Conservation (phyloP, 164 flowering plant species). For the Vitis vinifera region ASM3070453v1 NC_081806.1:9220501-9221000, state of each 20-base stretch:
- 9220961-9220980: slow-evolving; percentile 8
- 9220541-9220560: not conserved
- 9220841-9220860: not conserved
- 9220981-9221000: slow-evolving; percentile 7
- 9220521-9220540: not conserved
- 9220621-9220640: not conserved
- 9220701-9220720: not conserved
- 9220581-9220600: no score
- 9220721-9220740: slow-evolving; percentile 5
- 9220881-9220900: not conserved
- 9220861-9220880: no score
- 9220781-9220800: slow-evolving; percentile 3
- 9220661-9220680: not conserved
- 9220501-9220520: slow-evolving; percentile 1
- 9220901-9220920: not conserved
- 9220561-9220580: not conserved
- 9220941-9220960: slow-evolving; percentile 14
- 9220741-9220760: not conserved
- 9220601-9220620: not conserved
- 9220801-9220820: slow-evolving; percentile 1
- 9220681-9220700: not conserved
- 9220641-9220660: not conserved
- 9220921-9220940: slow-evolving; percentile 14
- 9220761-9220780: not conserved
- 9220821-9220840: no score